Evolutionary conservation across 2,329 filamentous ascomycete species (phyloP).

Genomic region (Epichloe aotearoae): DNA sequence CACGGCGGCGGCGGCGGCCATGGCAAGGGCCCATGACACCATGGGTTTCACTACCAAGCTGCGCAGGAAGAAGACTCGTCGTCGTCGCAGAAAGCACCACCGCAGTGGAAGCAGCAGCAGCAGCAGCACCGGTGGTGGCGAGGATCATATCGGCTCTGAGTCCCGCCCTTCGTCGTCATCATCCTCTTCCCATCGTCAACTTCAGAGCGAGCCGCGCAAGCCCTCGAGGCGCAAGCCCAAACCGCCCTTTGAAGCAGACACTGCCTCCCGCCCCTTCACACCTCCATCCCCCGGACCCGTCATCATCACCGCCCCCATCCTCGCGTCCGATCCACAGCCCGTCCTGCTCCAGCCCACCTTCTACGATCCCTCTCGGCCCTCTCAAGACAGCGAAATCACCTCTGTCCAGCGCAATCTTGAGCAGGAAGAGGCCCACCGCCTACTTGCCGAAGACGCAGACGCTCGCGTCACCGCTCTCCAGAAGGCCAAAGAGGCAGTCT

Average conservation of each 20-base stretch:
- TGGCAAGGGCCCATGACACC: slow-evolving; percentile 18
- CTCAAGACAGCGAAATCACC: slow-evolving; percentile 33
- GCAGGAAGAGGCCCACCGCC: slow-evolving; percentile 40
- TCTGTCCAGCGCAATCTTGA: slow-evolving; percentile 45
- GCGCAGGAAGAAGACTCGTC: slow-evolving; percentile 29
- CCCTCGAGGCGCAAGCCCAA: slow-evolving; percentile 13
- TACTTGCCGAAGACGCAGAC: slow-evolving; percentile 43
- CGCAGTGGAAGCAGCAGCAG: slow-evolving; percentile 15
- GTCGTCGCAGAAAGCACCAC: slow-evolving; percentile 24
- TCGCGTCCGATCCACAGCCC: slow-evolving; percentile 33
- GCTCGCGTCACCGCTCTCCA: slow-evolving; percentile 41
- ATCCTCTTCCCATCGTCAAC: slow-evolving; percentile 8
- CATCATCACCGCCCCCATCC: slow-evolving; percentile 40
- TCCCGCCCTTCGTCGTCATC: slow-evolving; percentile 4
- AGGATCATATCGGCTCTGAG: slow-evolving; percentile 8
- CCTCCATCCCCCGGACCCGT: slow-evolving; percentile 20
- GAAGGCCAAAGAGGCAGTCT: slow-evolving; percentile 46
- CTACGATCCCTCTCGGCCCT: slow-evolving; percentile 32
- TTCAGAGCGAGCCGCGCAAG: slow-evolving; percentile 9
- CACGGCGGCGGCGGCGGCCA: slow-evolving; percentile 9
- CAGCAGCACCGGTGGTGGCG: slow-evolving; percentile 14
- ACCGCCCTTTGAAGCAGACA: slow-evolving; percentile 14
- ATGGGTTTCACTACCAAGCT: slow-evolving; percentile 32
- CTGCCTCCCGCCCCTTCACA: slow-evolving; percentile 12
- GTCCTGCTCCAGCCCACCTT: slow-evolving; percentile 44